Base-by-base conservation (phyloP, 2,329 filamentous ascomycete species). In the Lachnellula suecica region DNA sequence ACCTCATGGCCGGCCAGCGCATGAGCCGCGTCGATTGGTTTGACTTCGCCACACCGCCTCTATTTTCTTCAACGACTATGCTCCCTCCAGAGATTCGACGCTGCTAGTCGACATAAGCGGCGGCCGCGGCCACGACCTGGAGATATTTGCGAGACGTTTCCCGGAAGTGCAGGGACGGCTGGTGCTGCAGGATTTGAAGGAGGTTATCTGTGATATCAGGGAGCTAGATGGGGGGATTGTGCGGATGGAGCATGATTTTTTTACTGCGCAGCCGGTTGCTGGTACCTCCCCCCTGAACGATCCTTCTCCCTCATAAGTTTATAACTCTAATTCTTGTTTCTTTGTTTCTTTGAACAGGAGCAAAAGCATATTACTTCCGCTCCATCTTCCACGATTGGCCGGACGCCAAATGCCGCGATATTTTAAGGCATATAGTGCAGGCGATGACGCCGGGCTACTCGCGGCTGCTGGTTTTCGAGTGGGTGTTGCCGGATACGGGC, bases 341-440 rank as follows among this genome's bases (percentile, higher is more conserved):
- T 31, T 6, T 15, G n/a, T n/a, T n/a, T n/a, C 17, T 10, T 19
- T 38, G 37, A 24, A 23, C 24, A 58, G 73, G 71, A 1, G 47
- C 52, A 17, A 17, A 29, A 37, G 62, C 60, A 9, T 70, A 66
- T 37, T 70, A 64, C 47, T 43, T 69, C 23, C 60, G 59, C 31
- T 50, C 59, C 47, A 60, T 71, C 17, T 55, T 72, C 2, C 69
- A 72, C 48, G 66, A 72, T 42, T 71, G 64, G 60, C 63, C 66
- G 0, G 66, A 70, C 44, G 57, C 50, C 22, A 57, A 62, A 10
- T 65, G 66, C 10, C 40, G 53, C 4, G 45, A 49, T 3, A 70
- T 72, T 20, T 49, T 72, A 10, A 52, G 46, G 27, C 56, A 67
- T 29, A 54, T 67, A 17, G 54, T 57, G 24, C 45, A 49, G 9